phyloP scores from a whole-genome alignment of 129 eudicot species.

The Lactuca saligna region DNA sequence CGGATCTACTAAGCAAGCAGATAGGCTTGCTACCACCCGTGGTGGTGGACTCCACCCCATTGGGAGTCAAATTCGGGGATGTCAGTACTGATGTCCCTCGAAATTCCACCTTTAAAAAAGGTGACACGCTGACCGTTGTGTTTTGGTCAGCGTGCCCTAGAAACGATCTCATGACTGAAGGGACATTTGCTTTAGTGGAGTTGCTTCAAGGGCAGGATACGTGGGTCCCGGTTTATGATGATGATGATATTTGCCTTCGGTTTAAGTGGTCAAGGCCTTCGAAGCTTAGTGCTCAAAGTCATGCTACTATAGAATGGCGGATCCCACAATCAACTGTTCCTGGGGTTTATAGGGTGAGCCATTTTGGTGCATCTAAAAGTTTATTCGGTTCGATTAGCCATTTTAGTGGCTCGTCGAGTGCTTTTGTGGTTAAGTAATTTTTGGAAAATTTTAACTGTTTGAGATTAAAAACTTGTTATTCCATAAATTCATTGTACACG shows the following conservation, averaged over 20 bases:
- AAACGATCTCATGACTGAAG: slow-evolving; percentile 99
- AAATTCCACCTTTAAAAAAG: slow-evolving; percentile 72
- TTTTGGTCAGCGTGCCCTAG: slow-evolving; percentile 96
- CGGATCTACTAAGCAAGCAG: slow-evolving; percentile 82
- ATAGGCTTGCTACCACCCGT: slow-evolving; percentile 78
- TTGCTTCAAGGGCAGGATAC: slow-evolving; percentile 60
- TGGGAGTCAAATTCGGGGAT: slow-evolving; percentile 76
- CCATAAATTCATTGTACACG: slow-evolving; percentile 25
- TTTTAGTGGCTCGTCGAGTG: slow-evolving; percentile 85
- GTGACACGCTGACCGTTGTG: slow-evolving; percentile 56
- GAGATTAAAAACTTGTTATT: slow-evolving; percentile 2
- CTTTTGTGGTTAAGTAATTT: slow-evolving; percentile 69
- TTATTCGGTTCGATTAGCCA: slow-evolving; percentile 71
- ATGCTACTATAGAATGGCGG: slow-evolving; percentile 90
- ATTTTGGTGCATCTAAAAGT: slow-evolving; percentile 93
- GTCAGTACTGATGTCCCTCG: slow-evolving; percentile 52
- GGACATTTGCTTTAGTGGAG: slow-evolving; percentile 92
- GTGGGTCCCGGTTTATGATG: slow-evolving; percentile 88
- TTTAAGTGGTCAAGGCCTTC: slow-evolving; percentile 92
- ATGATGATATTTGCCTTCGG: slow-evolving; percentile 94
- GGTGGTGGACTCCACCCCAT: slow-evolving; percentile 73
- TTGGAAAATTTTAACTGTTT: neutral
- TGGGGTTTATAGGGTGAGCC: slow-evolving; percentile 84
- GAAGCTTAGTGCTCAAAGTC: slow-evolving; percentile 67
- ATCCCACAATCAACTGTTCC: slow-evolving; percentile 59